Base-by-base conservation (phyloP, 257 asterid species). In the Ehretia macrophylla region DNA sequence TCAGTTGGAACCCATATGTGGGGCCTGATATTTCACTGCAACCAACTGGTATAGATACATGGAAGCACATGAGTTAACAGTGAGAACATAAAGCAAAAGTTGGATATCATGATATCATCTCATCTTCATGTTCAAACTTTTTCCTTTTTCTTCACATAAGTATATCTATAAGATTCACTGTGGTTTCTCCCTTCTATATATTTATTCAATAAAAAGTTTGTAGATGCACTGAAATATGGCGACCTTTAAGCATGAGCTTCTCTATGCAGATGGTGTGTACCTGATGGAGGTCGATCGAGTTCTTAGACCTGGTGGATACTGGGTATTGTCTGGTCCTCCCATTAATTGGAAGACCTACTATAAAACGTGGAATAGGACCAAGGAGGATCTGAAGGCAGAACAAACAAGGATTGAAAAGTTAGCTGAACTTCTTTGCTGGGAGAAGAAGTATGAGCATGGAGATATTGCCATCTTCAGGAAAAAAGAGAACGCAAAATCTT, bases 281-380 rank as follows among this genome's bases (percentile, higher is more conserved):
- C 71, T 90, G 50, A 83, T 72, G 89, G 98, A 90, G 81, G 96
- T 90, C 59, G 96, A 90, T 65, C 71, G 98, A 71, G 95, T 90
- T 63, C 87, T 90, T 52, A 72, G 98, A 79, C 95, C 96, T 32
- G 96, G 96, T 71, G 97, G 97, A 42, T 87, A 75, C 74, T 90
- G 97, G 97, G 80, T 90, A 52, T 73, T 90, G 64, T 90, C 98
- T 48, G 98, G 96, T 66, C 98, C 98, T 58, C 98, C 98, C 17
- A 87, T 90, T 77, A 87, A 90, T 62, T 90, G 98, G 98, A 87
- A 85, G 71, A 90, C 86, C 14, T 81, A 87, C 75, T 83, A 81
- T 64, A 65, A 51, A 42, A 81, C 94, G 20, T 90, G 98, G 98
- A 85, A 90, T 65, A 77, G 98, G 76, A 42, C 95, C 19, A 83